phyloP scores from a whole-genome alignment of 202 grass and related monocot species.

The Elaeis oleifera region DNA sequence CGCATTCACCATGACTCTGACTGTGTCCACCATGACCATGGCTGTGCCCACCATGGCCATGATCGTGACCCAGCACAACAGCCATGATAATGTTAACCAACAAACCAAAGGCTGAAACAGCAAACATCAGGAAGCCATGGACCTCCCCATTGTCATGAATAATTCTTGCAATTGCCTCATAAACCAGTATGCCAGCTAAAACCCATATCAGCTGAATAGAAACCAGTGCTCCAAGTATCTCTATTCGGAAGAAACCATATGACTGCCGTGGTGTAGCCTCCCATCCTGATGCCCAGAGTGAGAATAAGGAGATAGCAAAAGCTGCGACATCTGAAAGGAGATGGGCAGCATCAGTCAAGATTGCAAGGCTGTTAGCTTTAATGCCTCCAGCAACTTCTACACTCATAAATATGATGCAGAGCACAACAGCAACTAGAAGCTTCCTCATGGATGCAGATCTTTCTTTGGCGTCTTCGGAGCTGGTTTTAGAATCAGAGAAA shows the following conservation, averaged over 20 bases:
- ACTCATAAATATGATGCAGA: conserved; percentile 80
- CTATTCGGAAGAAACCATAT: conserved; percentile 90
- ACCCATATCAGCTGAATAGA: conserved; percentile 98
- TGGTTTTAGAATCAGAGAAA: conserved; percentile 43
- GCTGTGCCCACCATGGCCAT: conserved; percentile 22
- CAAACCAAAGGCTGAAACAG: conserved; percentile 85
- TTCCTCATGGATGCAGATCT: conserved; percentile 76
- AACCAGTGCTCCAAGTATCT: conserved; percentile 86
- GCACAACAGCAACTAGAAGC: conserved; percentile 66
- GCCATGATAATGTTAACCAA: conserved; percentile 95
- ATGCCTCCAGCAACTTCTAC: conserved; percentile 89
- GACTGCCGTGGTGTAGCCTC: conserved; percentile 79
- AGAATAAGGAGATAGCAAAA: conserved; percentile 91
- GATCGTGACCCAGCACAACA: conserved; percentile 84
- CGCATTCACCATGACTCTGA: conserved; percentile 35
- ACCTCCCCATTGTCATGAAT: conserved; percentile 61
- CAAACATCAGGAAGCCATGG: conserved; percentile 90
- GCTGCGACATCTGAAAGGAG: conserved; percentile 95
- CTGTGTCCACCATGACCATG: conserved; percentile 40
- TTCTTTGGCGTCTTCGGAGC: conserved; percentile 58
- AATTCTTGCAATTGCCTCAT: conserved; percentile 79
- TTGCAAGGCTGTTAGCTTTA: conserved; percentile 93
- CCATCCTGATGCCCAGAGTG: conserved; percentile 94
- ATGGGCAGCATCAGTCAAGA: conserved; percentile 91
- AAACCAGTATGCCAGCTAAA: conserved; percentile 85